Percentiles rank a stretch among this genome's conserved stretches.
These are phyloP conservation scores for Leucocoprinus birnbaumii DNA, from an alignment of 768 basidiomycete genomes.

Conservation along the genomic window DNA sequence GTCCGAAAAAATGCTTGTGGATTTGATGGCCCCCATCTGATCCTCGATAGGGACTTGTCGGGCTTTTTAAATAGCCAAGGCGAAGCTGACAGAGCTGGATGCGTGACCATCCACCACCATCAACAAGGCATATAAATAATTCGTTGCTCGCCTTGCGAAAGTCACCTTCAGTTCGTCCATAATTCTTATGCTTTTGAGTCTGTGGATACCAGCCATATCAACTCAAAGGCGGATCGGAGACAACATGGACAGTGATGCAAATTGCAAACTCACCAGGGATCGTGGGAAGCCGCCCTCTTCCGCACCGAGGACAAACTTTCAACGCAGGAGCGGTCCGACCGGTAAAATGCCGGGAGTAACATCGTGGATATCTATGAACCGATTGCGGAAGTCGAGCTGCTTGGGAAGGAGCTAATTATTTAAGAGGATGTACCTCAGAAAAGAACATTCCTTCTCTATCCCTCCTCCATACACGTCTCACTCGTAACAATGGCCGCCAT, in stretches of 20 bases:
- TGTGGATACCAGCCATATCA: too few relatives aligned
- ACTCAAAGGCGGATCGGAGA: too few relatives aligned
- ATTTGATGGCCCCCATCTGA: too few relatives aligned
- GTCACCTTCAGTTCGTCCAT: too few relatives aligned
- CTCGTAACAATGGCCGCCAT: constrained; percentile 11
- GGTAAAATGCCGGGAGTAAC: constrained; percentile 10
- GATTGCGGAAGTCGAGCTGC: neutral
- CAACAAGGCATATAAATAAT: too few relatives aligned
- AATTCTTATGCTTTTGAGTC: too few relatives aligned
- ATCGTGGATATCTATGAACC: neutral
- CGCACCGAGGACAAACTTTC: neutral
- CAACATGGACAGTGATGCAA: neutral
- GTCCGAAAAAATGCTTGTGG: too few relatives aligned
- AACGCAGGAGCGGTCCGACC: constrained; percentile 2
- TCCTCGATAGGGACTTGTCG: too few relatives aligned
- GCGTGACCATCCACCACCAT: too few relatives aligned
- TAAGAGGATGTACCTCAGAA: neutral
- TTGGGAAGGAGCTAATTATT: neutral
- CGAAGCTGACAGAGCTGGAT: too few relatives aligned
- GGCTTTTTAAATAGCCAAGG: too few relatives aligned
- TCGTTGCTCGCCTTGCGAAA: too few relatives aligned
- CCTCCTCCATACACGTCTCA: neutral
- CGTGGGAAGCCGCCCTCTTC: neutral
- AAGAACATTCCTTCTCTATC: neutral
- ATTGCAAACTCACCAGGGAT: neutral